Percentiles rank a stretch among this genome's conserved stretches.
phyloP scores from a whole-genome alignment of 1,139 yeast species.

The Blastobotrys arbuscula region DNA sequence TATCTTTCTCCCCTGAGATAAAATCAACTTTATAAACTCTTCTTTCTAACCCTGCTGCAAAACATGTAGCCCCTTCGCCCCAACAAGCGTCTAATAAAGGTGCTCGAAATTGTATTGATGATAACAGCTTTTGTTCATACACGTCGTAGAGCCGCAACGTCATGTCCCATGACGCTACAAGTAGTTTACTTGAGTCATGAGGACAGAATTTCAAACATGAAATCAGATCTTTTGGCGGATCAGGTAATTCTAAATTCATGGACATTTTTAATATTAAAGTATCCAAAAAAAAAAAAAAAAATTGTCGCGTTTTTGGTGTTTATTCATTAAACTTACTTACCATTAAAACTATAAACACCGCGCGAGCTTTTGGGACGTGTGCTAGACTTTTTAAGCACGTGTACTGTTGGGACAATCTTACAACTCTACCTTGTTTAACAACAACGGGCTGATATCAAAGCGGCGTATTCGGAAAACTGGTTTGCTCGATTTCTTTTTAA shows the following conservation, averaged over 20 bases:
- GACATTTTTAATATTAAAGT: background rate
- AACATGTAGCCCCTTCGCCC: slow-evolving; percentile 26
- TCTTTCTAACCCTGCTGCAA: slow-evolving; percentile 28
- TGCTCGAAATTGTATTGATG: slow-evolving; percentile 23
- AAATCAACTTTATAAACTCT: slow-evolving; percentile 28
- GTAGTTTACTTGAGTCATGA: slow-evolving; percentile 22
- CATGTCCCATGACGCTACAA: slow-evolving; percentile 38
- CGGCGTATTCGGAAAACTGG: too few species aligned
- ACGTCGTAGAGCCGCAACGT: slow-evolving; percentile 28
- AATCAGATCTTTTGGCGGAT: slow-evolving; percentile 30
- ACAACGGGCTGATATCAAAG: too few species aligned
- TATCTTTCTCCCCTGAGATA: slow-evolving; percentile 22
- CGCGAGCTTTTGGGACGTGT: too few species aligned
- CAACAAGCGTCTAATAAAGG: slow-evolving; percentile 33
- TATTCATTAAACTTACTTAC: too few species aligned
- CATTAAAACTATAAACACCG: too few species aligned
- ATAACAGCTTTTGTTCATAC: slow-evolving; percentile 14
- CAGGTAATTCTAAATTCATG: slow-evolving; percentile 17
- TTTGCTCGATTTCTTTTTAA: too few species aligned
- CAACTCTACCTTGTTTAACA: too few species aligned
- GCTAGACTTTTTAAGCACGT: too few species aligned
- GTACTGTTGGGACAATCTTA: too few species aligned
- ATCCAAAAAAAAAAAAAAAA: background rate
- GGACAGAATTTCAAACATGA: slow-evolving; percentile 30
- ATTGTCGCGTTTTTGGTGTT: background rate